Evolutionary conservation across 805 yeast genomes (phyloP), one percentile per base, ranked within the genome.

Genomic region (Lipomyces orientalis): DNA sequence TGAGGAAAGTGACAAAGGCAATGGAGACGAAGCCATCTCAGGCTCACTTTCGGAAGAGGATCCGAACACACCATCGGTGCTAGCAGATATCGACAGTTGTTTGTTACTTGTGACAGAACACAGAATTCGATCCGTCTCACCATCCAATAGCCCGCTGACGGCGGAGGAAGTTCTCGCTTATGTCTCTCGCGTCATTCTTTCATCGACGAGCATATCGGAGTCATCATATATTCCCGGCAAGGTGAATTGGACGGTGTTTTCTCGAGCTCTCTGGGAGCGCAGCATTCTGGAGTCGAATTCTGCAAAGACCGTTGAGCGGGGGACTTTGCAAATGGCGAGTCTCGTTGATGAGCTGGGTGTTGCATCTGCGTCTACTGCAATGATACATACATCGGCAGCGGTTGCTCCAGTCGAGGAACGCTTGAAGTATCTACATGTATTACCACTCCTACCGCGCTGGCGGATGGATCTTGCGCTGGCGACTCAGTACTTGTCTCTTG

Each of bases 221-320:
- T 22, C 61, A 10, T 34, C 64, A 14, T 9, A 25, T 10, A 9
- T 16, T n/a, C 25, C 35, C 19, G 52, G 62, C 16, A 49, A 52
- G 12, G 83, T 85, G 19, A 90, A 91, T 77, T 93, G 97, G 93
- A 79, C 90, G 0, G 77, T 94, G 2, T 92, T 88, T 74, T 86
- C 93, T 1, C 83, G 93, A 69, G 90, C 97, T 0, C 80, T 95
- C 56, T 95, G 98, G 97, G 90, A 89, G 75, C 86, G 98, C 76
- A 91, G 97, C 7, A 74, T 90, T 25, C 81, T 93, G 49, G 99
- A 95, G 77, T 86, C 97, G 0, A 83, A 84, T 60, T 88, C 87
- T 71, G 87, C 97, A 0, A 88, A 90, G 76, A 94, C 98, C 0
- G 89, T 94, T 31, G 98, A 95, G 79, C 85, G 99, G 76, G 98